Evolutionary conservation across 805 yeast genomes (phyloP).

Genomic region (Lachancea nothofagi): DNA sequence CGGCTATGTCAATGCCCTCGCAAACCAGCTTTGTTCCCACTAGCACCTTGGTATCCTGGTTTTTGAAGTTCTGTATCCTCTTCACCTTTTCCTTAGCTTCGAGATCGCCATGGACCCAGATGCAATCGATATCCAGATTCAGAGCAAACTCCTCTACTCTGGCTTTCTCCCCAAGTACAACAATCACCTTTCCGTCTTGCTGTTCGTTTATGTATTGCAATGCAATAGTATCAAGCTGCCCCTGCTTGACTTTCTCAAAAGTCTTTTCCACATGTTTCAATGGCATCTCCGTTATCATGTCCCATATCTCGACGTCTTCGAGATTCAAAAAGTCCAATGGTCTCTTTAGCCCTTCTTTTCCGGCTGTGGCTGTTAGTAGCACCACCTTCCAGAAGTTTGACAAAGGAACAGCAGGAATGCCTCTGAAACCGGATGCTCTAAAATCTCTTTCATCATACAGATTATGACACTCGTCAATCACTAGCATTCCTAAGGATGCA

Average conservation of each 20-base stretch:
- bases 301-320: background rate
- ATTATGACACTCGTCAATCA: background rate
- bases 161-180: background rate
- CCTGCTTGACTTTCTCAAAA: background rate
- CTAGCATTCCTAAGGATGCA: background rate
- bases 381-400: background rate
- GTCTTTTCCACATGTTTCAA: background rate
- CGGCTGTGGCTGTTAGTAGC: background rate
- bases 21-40: slow-evolving; percentile 1
- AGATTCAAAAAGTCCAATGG: background rate
- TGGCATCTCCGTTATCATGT: background rate
- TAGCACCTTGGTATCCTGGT: background rate
- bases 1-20: background rate
- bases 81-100: background rate
- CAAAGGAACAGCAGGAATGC: background rate
- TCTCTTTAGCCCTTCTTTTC: background rate
- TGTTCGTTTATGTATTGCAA: background rate
- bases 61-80: background rate
- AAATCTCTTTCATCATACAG: background rate
- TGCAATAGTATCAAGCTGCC: background rate
- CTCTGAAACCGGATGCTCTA: background rate
- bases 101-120: background rate
- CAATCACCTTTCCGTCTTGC: background rate
- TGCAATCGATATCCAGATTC: background rate
- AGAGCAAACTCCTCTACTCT: background rate